phyloP scores from a whole-genome alignment of 495 filamentous ascomycete genomes.

The Lophiostoma macrostomum region DNA sequence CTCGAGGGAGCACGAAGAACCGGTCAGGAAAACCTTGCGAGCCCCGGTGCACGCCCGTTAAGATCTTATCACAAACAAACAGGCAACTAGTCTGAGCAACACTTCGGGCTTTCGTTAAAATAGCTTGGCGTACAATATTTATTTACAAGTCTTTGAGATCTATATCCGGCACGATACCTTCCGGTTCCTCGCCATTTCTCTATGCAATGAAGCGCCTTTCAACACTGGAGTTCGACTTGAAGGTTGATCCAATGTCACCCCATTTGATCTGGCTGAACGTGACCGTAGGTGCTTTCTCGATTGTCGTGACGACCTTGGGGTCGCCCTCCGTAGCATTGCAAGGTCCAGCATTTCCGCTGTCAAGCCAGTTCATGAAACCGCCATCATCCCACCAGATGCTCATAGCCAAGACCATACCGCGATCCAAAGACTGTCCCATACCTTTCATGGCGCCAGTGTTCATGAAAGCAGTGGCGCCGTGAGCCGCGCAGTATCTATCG shows the following conservation, averaged over 20 bases:
- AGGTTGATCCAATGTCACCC: conserved; percentile 40
- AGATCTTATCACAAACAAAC: too few relatives aligned
- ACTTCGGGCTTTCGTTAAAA: too few relatives aligned
- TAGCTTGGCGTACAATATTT: too few relatives aligned
- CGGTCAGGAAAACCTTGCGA: too few relatives aligned
- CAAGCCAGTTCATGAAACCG: conserved; percentile 64
- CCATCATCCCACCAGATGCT: conserved; percentile 61
- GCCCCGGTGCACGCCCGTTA: too few relatives aligned
- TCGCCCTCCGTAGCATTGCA: conserved; percentile 49
- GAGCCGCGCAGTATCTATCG: conserved; percentile 27
- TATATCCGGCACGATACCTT: neutral
- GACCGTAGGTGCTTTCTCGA: conserved; percentile 34
- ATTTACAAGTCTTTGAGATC: too few relatives aligned
- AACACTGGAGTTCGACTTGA: conserved; percentile 2
- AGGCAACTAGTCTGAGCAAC: too few relatives aligned
- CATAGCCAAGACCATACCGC: conserved; percentile 66
- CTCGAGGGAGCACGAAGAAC: too few relatives aligned
- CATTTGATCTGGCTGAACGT: conserved; percentile 38
- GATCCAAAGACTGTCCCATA: conserved; percentile 43
- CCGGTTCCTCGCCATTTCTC: neutral
- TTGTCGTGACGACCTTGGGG: conserved; percentile 30
- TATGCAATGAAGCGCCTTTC: too few relatives aligned
- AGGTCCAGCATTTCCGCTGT: conserved; percentile 53
- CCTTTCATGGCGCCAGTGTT: conserved; percentile 31
- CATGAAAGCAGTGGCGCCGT: conserved; percentile 23